Percentiles rank a stretch among this genome's conserved stretches.
phyloP scores from a whole-genome alignment of 305 asterid species.

The Fraxinus ornus region DNA sequence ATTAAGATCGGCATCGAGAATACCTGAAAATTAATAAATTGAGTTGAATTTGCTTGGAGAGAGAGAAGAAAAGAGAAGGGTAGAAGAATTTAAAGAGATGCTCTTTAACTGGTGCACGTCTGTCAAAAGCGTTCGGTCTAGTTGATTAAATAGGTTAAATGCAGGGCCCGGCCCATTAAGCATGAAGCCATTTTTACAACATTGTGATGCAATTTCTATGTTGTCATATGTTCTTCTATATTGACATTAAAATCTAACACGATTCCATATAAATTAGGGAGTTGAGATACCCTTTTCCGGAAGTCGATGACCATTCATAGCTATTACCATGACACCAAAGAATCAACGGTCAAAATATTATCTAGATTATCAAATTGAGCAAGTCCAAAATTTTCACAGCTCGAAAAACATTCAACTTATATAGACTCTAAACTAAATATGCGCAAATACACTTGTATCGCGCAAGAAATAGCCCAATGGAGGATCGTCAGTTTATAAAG shows the following conservation, averaged over 20 bases:
- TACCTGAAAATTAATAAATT: conserved; percentile 33
- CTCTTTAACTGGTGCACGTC: conserved; percentile 18
- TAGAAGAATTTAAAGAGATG: conserved; percentile 28
- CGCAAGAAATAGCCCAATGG: neutral
- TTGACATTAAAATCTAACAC: neutral
- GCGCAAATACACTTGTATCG: neutral
- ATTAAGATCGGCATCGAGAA: neutral
- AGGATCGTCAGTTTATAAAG: neutral
- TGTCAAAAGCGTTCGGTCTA: neutral
- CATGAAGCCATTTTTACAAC: neutral
- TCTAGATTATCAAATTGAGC: neutral
- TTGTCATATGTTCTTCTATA: neutral
- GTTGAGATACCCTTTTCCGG: neutral
- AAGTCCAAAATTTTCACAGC: neutral
- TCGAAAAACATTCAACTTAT: neutral
- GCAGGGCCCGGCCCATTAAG: neutral
- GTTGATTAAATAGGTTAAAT: neutral
- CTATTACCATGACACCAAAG: too few species aligned
- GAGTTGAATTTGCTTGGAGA: conserved; percentile 9
- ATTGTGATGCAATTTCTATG: conserved; percentile 9
- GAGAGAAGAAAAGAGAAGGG: neutral
- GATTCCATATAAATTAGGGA: neutral
- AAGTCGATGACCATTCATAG: too few species aligned
- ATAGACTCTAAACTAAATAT: neutral
- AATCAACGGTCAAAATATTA: neutral